Evolutionary conservation across 768 basidiomycete genomes (phyloP), one percentile per base, ranked within the genome.

Genomic region (Rhodotorula kratochvilovae): DNA sequence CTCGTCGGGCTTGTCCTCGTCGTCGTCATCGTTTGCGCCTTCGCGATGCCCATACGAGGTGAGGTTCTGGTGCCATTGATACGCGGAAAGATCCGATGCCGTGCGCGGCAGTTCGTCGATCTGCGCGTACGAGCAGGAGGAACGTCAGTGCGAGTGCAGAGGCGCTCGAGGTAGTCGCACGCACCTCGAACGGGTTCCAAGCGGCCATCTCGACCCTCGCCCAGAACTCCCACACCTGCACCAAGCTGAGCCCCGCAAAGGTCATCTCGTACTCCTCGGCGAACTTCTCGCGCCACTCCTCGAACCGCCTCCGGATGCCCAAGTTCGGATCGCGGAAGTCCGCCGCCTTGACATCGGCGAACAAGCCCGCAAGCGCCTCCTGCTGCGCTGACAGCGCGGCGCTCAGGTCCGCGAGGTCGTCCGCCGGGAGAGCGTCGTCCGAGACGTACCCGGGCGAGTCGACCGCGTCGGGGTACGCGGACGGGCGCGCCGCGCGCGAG

Each of bases 171-270:
- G 46, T 21, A 39, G 43, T 13, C 5, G 21, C 10, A 76, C 82
- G 78, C 76, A 82, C 81, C 66, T 80, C 76, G 58, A 83, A 76
- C 13, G 82, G 81, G 54, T 83, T 82, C 83, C 83, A 83, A 11
- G 79, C 35, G 3, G 79, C 78, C 81, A 83, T 80, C 73, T 83
- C 82, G 7, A 80, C 78, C 54, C 83, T 74, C 2, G 81, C 81
- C 81, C 81, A 83, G 63, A 83, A 83, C 71, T 82, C 82, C 82
- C 82, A 83, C 33, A 81, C 82, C 33, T 81, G 79, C 2, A 81
- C 80, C 76, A 83, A 71, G 8, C 78, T 80, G 51, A 83, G 63
- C 4, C 81, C 82, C 12, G 81, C 83, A 69, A 80, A 83, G n/a
- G 81, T 81, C 58, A 81, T 80, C 29, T 62, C 68, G 70, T 83